Evolutionary conservation across 441 rosid species (phyloP), one percentile per base, ranked within the genome.

Genomic region (Euphorbia schlechtendalii): DNA sequence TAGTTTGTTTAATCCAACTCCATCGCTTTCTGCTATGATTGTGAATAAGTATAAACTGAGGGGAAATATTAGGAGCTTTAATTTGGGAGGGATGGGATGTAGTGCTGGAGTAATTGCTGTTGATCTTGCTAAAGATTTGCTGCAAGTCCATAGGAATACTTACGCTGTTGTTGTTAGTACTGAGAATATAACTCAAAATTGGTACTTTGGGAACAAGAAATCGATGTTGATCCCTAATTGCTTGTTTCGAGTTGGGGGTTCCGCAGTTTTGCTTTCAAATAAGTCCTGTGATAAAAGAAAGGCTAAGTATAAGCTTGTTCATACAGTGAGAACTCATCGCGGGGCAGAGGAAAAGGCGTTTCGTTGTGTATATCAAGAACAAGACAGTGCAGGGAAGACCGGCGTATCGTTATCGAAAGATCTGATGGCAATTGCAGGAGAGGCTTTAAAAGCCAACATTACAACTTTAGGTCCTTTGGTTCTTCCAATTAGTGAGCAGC

Each of bases 201-300:
- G 92, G 92, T 86, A 84, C 63, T 88, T 86, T 25, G 96, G 92
- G 68, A 88, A 88, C 56, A 83, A 84, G 65, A 88, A 88, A 62
- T 71, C 90, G 17, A 86, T 86, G 96, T 63, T 83, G 83, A 88
- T 86, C 54, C 90, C 87, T 1, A 88, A 88, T 70, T 88, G 90
- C 76, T 78, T 88, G 81, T 84, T 86, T 43, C 76, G 88, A 0
- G 87, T 88, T 17, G 92, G 90, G 7, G 83, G 92, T 21, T 52
- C 86, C 0, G 95, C 92, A 0, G 68, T 86, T 70, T 75, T 86
- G 77, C 80, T 86, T 4, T 88, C 96, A 0, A 86, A 84, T 60
- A 86, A 78, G 71, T 70, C 81, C 0, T 24, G 46, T 2, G 90
- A 88, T 58, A 74, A 66, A 70, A 76, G 76, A 21, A 57, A 83